Evolutionary conservation across 495 filamentous ascomycete species (phyloP).

Genomic region (Penicillium argentinense): DNA sequence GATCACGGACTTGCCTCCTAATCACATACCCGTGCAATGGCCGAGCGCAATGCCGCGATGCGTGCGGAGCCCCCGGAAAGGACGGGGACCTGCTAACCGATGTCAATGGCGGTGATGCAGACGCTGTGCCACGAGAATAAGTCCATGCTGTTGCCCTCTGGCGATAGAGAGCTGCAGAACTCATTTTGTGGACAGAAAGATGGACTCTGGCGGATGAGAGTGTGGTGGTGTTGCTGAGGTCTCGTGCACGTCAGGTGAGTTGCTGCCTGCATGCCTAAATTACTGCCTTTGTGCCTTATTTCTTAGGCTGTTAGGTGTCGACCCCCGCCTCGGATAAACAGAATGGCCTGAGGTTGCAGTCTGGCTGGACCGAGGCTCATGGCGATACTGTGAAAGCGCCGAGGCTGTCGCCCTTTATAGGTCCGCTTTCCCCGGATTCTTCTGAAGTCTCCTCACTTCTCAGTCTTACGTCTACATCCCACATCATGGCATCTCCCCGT

Average conservation of each 20-base stretch:
- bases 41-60: constrained; percentile 4
- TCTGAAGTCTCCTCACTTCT: constrained; percentile 13
- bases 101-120: constrained; percentile 2
- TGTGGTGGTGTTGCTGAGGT: background rate
- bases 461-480: constrained; percentile 9
- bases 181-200: too few species aligned
- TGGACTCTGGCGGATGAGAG: too few species aligned
- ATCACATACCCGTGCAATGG: constrained; percentile 6
- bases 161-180: background rate
- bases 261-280: constrained; percentile 1
- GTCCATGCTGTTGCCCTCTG: background rate
- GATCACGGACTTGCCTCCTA: constrained; percentile 11
- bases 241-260: constrained; percentile 15
- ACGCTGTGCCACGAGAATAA: background rate
- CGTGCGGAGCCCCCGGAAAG: constrained; percentile 9
- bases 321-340: background rate
- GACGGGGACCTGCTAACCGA: constrained; percentile 8
- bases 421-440: constrained; percentile 24
- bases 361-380: constrained; percentile 20
- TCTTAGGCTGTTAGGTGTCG: background rate
- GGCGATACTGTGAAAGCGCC: constrained; percentile 11
- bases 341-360: too few species aligned
- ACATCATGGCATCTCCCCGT: constrained; percentile 81
- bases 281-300: constrained; percentile 8
- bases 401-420: constrained; percentile 19